Percentiles rank a stretch among this genome's conserved stretches.
These are phyloP conservation scores for Hemileia vastatrix DNA, from an alignment of 1,284 basidiomycete species.

Conservation along the genomic window DNA sequence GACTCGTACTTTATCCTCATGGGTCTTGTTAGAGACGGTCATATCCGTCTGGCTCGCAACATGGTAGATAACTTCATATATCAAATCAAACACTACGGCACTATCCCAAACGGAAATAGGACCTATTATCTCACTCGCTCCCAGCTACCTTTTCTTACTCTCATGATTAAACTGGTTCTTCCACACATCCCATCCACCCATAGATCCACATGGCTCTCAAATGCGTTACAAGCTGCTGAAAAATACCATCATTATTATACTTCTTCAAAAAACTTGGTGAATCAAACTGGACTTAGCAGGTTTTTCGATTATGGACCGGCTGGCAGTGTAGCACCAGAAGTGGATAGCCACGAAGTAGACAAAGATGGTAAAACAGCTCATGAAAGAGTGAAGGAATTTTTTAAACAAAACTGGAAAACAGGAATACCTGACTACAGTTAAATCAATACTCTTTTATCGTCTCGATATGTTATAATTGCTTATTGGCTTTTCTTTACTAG, in stretches of 20 bases:
- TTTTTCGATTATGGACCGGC: constrained; percentile 15
- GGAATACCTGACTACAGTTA: constrained; percentile 19
- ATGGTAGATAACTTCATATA: constrained; percentile 22
- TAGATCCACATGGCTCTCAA: background rate
- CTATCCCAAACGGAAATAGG: constrained; percentile 13
- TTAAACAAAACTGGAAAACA: background rate
- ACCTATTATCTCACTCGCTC: constrained; percentile 19
- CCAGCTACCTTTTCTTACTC: constrained; percentile 13
- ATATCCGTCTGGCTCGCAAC: constrained; percentile 15
- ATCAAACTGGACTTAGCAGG: constrained; percentile 9
- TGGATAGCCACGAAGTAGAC: constrained; percentile 15
- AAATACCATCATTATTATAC: constrained; percentile 11
- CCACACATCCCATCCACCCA: background rate
- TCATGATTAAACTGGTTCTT: constrained; percentile 9
- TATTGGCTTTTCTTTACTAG: background rate
- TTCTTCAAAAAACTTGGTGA: background rate
- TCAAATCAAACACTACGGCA: constrained; percentile 20
- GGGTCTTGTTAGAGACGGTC: constrained; percentile 13
- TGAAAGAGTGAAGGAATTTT: constrained; percentile 11
- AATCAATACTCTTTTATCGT: background rate
- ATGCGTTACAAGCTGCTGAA: constrained; percentile 8
- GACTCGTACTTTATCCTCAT: constrained; percentile 17
- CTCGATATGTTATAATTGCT: background rate
- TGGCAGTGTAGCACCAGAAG: constrained; percentile 12
- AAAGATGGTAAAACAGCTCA: constrained; percentile 7